Evolutionary conservation across 768 basidiomycete genomes (phyloP), one percentile per base, ranked within the genome.

Genomic region (Udeniomyces megalosporus): DNA sequence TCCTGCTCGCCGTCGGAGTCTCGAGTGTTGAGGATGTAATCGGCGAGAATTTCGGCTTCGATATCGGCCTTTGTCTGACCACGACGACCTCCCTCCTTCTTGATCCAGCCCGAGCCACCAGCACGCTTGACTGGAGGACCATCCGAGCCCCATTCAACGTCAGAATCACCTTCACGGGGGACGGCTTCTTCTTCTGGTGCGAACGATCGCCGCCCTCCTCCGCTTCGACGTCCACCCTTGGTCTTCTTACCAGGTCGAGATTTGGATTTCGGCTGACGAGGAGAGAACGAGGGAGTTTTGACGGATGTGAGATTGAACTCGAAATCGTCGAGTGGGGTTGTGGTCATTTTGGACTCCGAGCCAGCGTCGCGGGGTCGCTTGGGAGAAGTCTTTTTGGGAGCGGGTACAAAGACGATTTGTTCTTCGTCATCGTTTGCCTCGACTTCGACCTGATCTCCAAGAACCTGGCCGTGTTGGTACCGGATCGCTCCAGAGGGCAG

Each of bases 11-110:
- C 63, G 28, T 65, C 63, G 42, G 49, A 53, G 15, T 56, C 58
- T n/a, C 58, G 51, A 5, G 63, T 65, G 57, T 65, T 65, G 42
- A 46, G 38, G 51, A 65, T 60, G 45, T 65, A 65, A 48, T 65
- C 63, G 34, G 63, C 63, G 26, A 65, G 49, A 22, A 65, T 65
- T 45, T 59, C 63, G 28, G 62, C 62, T 48, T 63, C 62, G n/a
- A 58, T 47, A 22, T 57, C 58, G 32, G 58, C 58, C 24, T 60
- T 42, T 1, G 45, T 31, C 24, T 49, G 32, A 34, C 60, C 60
- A 44, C 60, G 31, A 11, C 52, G 32, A 14, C 51, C 35, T 12
- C 44, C 45, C 48, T 31, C 28, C 8, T 20, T 47, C 46, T 48
- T 58, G 7, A 38, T n/a, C 56, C 42, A 47, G 20, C 56, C 61